Conservation (phyloP, 306 rosid species). For the Casuarina cunninghamiana region DNA sequence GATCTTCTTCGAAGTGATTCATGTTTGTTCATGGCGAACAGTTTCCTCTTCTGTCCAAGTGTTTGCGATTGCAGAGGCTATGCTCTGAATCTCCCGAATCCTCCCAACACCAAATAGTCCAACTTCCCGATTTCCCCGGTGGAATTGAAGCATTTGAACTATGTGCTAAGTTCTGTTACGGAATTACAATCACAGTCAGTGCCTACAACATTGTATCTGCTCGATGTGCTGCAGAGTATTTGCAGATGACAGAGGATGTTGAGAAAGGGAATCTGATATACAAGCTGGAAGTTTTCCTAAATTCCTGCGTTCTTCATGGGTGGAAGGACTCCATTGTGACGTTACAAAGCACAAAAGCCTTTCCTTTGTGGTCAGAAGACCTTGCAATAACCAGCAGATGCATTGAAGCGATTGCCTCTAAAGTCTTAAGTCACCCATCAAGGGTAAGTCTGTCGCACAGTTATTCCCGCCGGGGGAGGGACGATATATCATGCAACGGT, state of each 20-base stretch:
- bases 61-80: constrained; percentile 70
- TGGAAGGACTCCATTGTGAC: constrained; percentile 91
- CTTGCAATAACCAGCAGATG: constrained; percentile 77
- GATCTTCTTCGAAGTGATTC: neutral
- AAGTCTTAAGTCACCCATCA: constrained; percentile 69
- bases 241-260: constrained; percentile 93
- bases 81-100: constrained; percentile 78
- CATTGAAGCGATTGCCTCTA: constrained; percentile 77
- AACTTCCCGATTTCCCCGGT: constrained; percentile 86
- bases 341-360: constrained; percentile 78
- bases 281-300: constrained; percentile 89
- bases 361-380: constrained; percentile 81
- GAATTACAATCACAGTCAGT: constrained; percentile 83
- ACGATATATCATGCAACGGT: constrained; percentile 77
- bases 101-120: constrained; percentile 66
- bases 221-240: constrained; percentile 85
- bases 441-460: constrained; percentile 77
- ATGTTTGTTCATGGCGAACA: constrained; percentile 38
- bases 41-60: constrained; percentile 96
- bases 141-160: constrained; percentile 87
- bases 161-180: constrained; percentile 96
- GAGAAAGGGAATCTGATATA: constrained; percentile 83
- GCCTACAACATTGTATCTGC: constrained; percentile 88
- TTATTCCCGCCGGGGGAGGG: constrained; percentile 69
- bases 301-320: constrained; percentile 84